Evolutionary conservation across 2,329 filamentous ascomycete genomes (phyloP), one percentile per base, ranked within the genome.

Genomic region (Fusarium praegraminearum): DNA sequence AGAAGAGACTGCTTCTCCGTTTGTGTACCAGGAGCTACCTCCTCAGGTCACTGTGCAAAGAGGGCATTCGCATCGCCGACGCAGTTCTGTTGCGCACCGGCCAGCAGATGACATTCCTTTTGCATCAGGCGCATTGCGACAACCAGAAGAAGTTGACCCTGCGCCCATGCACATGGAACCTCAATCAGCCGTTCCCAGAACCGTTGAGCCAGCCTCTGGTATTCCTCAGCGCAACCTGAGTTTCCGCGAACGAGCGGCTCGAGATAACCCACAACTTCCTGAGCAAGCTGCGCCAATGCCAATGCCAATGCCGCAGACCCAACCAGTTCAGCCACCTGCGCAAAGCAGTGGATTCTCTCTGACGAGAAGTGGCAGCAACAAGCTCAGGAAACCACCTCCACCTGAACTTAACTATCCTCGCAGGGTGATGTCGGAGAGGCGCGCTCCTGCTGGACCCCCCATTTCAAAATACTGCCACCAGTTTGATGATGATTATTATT

Each of bases 181-280:
- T 28, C 69, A 72, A 20, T 73, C 79, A 4, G 78, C 76, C 12
- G 70, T 83, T 28, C 84, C 86, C 5, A 84, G 85, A 73, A 84
- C 86, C 44, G 87, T 52, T 11, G 71, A 75, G 36, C 67, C 69
- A 26, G 65, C 70, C 10, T 75, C 79, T 11, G 78, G 77, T 16
- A 72, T 83, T 18, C 84, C 86, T 5, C 84, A 85, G 73, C 84
- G 87, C 51, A 87, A 87, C 53, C 73, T 88, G 41, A 90, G 87
- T 76, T 87, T 88, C 76, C 85, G 87, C n/a, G 87, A 90, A 67
- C 84, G 86, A 54, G 82, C 87, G 9, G 82, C 80, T 4, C 82
- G 80, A 64, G 81, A 82, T 50, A 83, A 85, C 22, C 70, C 81
- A 41, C 76, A 78, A 18, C 67, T 80, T 12, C 77, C 80, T 4